Percentiles rank a stretch among this genome's conserved stretches.
Evolutionary conservation across 1,284 basidiomycete species (phyloP).

Genomic region (Heterobasidion irregulare): DNA sequence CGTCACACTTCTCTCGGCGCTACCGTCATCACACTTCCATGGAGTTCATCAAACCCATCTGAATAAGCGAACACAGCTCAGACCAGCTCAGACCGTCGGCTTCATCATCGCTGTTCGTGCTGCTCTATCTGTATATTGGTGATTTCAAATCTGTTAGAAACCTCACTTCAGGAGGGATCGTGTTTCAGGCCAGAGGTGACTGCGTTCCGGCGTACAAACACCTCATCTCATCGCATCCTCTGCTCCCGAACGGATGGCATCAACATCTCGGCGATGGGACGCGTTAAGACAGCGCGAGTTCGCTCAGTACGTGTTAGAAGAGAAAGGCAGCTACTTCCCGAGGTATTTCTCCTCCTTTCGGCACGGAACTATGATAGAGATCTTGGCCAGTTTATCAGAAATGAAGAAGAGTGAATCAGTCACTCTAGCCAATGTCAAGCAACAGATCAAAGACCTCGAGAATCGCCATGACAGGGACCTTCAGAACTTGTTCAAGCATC

Average conservation of each 20-base stretch:
- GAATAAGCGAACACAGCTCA: no score
- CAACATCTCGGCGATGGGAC: neutral
- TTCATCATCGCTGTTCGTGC: no score
- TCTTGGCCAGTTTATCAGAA: constrained; percentile 10
- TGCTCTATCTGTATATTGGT: no score
- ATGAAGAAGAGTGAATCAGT: constrained; percentile 15
- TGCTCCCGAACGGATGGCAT: neutral
- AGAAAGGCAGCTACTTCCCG: constrained; percentile 11
- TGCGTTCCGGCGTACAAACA: neutral
- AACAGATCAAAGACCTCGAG: constrained; percentile 29
- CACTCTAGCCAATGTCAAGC: constrained; percentile 20
- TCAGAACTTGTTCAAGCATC: constrained; percentile 29
- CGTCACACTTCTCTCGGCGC: no score
- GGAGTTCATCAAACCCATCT: no score
- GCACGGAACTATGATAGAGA: neutral
- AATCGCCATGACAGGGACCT: constrained; percentile 33
- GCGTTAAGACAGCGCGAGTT: constrained; percentile 7
- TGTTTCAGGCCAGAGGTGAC: no score
- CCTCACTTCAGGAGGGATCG: no score
- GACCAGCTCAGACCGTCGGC: no score
- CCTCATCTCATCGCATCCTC: neutral
- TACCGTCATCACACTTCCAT: no score
- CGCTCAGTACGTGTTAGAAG: constrained; percentile 11
- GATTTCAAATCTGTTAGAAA: no score
- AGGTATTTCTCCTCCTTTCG: constrained; percentile 6